These are phyloP conservation scores for Sporothrix humicola DNA, from an alignment of 2,329 filamentous ascomycete genomes.

Conservation along the genomic window DNA sequence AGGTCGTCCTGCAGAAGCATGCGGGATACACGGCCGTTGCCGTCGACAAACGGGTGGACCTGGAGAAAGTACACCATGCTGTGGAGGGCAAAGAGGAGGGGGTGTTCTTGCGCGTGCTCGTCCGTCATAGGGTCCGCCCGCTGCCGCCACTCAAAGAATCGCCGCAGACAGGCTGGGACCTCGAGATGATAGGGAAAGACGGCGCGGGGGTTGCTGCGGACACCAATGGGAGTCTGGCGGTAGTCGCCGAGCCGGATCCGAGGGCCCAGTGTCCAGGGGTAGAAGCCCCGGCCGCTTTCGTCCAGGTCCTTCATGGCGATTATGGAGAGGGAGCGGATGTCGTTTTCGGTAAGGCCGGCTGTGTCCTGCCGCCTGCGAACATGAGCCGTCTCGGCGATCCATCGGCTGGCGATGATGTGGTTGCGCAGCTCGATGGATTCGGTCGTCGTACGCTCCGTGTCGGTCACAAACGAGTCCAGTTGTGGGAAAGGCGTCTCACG, in stretches of 20 bases:
- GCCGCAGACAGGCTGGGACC: not conserved
- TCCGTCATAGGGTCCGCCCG: not conserved
- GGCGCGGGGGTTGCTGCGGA: not conserved
- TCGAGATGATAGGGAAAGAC: conserved; percentile 1
- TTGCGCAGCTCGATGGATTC: not conserved
- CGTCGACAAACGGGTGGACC: conserved; percentile 2
- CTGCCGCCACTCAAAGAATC: not conserved
- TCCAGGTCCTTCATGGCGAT: not conserved
- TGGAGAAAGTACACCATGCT: conserved; percentile 14
- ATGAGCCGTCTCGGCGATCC: not conserved
- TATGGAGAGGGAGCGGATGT: not conserved
- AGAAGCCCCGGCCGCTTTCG: not conserved
- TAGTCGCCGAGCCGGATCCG: not conserved
- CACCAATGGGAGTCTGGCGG: conserved; percentile 1
- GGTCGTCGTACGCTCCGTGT: too few species aligned
- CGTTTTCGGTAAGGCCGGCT: not conserved
- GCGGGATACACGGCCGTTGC: not conserved
- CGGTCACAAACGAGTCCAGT: not conserved
- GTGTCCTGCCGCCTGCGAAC: not conserved
- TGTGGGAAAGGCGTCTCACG: not conserved
- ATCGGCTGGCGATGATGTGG: not conserved
- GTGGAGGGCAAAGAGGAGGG: not conserved
- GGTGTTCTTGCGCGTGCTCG: not conserved
- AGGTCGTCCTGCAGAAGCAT: not conserved
- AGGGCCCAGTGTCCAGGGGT: not conserved